Evolutionary conservation across 2,329 filamentous ascomycete species (phyloP).

Genomic region (Microdochium bolleyi): DNA sequence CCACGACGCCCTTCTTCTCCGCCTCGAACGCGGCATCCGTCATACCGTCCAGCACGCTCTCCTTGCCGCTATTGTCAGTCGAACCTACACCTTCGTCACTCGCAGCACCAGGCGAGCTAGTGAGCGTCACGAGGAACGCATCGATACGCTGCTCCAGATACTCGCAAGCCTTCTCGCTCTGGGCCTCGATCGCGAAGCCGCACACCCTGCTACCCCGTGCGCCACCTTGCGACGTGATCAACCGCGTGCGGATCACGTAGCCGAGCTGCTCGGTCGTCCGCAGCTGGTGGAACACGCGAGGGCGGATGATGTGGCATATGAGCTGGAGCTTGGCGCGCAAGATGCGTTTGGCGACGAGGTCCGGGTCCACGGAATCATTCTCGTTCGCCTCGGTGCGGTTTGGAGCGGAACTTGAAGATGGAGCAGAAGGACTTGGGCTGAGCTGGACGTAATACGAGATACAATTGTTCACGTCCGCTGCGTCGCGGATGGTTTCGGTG

Average conservation of each 20-base stretch:
- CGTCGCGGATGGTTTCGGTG: slow-evolving; percentile 72
- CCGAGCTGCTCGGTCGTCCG: slow-evolving; percentile 96
- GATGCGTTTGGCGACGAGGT: slow-evolving; percentile 23
- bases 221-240: slow-evolving; percentile 40
- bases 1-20: slow-evolving; percentile 83
- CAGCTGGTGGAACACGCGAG: slow-evolving; percentile 89
- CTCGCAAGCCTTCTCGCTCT: slow-evolving; percentile 77
- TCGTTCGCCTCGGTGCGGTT: background rate
- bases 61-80: slow-evolving; percentile 24
- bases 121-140: slow-evolving; percentile 63
- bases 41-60: slow-evolving; percentile 64
- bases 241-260: slow-evolving; percentile 78
- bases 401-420: too few species aligned
- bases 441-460: slow-evolving; percentile 72
- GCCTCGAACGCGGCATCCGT: slow-evolving; percentile 76
- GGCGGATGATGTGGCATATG: slow-evolving; percentile 82
- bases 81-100: background rate
- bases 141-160: slow-evolving; percentile 88
- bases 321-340: slow-evolving; percentile 72
- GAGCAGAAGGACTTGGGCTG: too few species aligned
- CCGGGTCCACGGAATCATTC: background rate
- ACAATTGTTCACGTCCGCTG: slow-evolving; percentile 82
- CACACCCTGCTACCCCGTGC: slow-evolving; percentile 67
- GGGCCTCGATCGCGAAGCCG: slow-evolving; percentile 83
- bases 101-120: too few species aligned